phyloP scores from a whole-genome alignment of 1,284 basidiomycete species.

The Moesziomyces parantarcticus region DNA sequence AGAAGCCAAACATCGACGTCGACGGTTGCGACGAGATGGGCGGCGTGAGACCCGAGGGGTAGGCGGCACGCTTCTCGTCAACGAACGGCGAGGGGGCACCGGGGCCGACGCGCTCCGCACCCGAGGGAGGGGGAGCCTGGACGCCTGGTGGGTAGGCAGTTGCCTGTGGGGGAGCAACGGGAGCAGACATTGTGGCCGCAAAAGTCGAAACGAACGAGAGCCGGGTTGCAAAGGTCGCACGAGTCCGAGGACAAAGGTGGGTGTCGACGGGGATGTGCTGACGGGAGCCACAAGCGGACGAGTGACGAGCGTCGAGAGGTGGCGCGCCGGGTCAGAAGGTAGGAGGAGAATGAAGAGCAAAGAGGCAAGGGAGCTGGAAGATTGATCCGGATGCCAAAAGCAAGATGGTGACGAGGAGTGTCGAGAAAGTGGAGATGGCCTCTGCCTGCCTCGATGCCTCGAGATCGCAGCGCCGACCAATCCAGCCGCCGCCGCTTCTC shows the following conservation, averaged over 20 bases:
- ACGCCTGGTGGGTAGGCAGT: slow-evolving; percentile 43
- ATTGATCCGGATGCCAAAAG: slow-evolving; percentile 3
- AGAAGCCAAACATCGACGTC: slow-evolving; percentile 49
- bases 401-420: slow-evolving; percentile 5
- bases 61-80: slow-evolving; percentile 45
- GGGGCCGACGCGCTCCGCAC: slow-evolving; percentile 40
- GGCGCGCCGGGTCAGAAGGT: background rate
- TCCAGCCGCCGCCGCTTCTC: no score
- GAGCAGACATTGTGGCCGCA: slow-evolving; percentile 28
- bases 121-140: slow-evolving; percentile 41
- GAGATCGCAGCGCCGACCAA: background rate
- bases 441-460: background rate
- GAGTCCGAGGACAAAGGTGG: background rate
- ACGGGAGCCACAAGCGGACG: no score
- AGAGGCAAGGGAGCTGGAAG: background rate
- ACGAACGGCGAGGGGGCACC: slow-evolving; percentile 37
- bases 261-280: no score
- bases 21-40: slow-evolving; percentile 41
- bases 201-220: background rate
- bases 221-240: background rate
- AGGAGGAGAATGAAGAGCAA: background rate
- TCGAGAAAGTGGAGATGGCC: slow-evolving; percentile 26
- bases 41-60: slow-evolving; percentile 41
- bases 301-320: background rate
- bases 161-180: slow-evolving; percentile 41